phyloP scores from a whole-genome alignment of 2,329 filamentous ascomycete species.

The Cladosporium sp. region DNA sequence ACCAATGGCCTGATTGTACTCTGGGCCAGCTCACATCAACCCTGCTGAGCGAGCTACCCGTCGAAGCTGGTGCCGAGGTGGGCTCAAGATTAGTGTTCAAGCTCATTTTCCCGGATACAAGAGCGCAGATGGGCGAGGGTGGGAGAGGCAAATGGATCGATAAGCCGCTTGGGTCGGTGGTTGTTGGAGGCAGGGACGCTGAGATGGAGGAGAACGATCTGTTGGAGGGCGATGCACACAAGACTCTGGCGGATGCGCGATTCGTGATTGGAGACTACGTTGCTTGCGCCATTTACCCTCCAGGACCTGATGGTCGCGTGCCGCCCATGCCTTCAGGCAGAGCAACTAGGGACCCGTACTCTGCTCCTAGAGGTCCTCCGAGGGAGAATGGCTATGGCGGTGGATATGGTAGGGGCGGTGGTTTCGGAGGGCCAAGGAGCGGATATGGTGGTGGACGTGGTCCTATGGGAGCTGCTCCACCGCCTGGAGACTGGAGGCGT shows the following conservation, averaged over 20 bases:
- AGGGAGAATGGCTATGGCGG: constrained; percentile 27
- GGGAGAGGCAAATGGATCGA: constrained; percentile 62
- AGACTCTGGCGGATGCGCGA: constrained; percentile 69
- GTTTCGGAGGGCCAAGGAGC: constrained; percentile 15
- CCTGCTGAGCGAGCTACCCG: constrained; percentile 61
- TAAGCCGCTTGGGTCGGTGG: constrained; percentile 78
- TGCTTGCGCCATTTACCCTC: constrained; percentile 74
- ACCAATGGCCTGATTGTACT: constrained; percentile 81
- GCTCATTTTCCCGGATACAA: constrained; percentile 76
- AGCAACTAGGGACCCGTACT: constrained; percentile 42
- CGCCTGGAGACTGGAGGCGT: constrained; percentile 35
- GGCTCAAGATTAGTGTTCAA: constrained; percentile 86
- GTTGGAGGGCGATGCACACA: constrained; percentile 57
- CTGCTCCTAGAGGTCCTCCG: constrained; percentile 25
- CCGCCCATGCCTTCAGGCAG: constrained; percentile 55
- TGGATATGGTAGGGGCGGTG: constrained; percentile 21
- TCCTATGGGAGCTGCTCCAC: constrained; percentile 28
- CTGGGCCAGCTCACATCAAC: constrained; percentile 77
- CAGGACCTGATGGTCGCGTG: constrained; percentile 68
- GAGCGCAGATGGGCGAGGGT: constrained; percentile 38
- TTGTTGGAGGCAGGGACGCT: constrained; percentile 54
- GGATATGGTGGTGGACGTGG: constrained; percentile 23
- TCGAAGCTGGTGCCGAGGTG: constrained; percentile 69
- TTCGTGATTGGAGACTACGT: constrained; percentile 91
- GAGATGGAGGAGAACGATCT: constrained; percentile 29